Evolutionary conservation across 495 filamentous ascomycete species (phyloP).

Genomic region (Aspergillus haitiensis): DNA sequence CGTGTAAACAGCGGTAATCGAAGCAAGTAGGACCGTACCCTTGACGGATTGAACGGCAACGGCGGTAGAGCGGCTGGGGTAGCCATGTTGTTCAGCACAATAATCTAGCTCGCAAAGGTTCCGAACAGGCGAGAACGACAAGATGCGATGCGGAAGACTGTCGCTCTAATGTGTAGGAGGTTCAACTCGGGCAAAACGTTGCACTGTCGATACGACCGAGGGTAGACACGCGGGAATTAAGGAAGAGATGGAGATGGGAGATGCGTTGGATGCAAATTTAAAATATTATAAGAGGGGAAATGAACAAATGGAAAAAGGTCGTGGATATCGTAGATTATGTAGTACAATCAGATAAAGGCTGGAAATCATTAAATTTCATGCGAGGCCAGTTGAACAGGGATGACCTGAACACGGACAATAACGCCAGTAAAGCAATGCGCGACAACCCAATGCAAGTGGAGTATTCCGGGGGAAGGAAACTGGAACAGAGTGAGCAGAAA

Average conservation of each 20-base stretch:
- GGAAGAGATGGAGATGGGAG: neutral
- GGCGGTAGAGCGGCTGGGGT: slow-evolving; percentile 44
- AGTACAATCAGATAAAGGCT: neutral
- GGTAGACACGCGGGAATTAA: neutral
- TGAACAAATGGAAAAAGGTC: neutral
- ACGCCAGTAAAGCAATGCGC: neutral
- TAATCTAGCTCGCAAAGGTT: neutral
- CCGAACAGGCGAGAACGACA: neutral
- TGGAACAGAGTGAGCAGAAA: neutral
- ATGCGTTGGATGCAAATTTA: neutral
- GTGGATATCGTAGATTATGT: neutral
- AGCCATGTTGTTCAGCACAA: slow-evolving; percentile 31
- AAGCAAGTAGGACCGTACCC: slow-evolving; percentile 68
- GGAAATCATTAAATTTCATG: neutral
- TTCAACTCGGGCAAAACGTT: neutral
- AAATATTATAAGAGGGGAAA: neutral
- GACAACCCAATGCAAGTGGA: neutral
- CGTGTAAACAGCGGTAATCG: slow-evolving; percentile 89
- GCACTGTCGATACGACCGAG: neutral
- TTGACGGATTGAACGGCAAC: slow-evolving; percentile 50
- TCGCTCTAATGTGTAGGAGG: neutral
- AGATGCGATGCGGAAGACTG: neutral
- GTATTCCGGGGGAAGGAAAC: neutral
- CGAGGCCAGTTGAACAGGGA: slow-evolving; percentile 22
- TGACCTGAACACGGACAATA: slow-evolving; percentile 19